These are phyloP conservation scores for Kurtzmaniella quercitrusa DNA, from an alignment of 1,139 yeast species.

Conservation along the genomic window DNA sequence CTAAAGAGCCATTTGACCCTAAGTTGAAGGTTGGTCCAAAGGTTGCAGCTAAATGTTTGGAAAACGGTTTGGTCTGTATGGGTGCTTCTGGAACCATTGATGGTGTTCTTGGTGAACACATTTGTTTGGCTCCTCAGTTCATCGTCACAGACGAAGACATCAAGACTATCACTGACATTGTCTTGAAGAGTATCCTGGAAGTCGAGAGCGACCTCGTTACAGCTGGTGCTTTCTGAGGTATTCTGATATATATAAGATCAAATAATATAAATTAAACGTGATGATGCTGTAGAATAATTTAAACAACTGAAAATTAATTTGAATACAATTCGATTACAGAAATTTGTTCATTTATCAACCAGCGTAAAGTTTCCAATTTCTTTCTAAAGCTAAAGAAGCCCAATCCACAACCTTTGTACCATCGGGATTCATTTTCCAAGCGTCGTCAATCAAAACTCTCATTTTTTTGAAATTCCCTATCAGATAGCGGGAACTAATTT, in stretches of 20 bases:
- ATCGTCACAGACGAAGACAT: slow-evolving; percentile 42
- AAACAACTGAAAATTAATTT: no score
- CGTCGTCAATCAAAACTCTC: slow-evolving; percentile 21
- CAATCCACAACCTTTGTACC: slow-evolving; percentile 28
- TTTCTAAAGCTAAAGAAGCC: slow-evolving; percentile 15
- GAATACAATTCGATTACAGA: no score
- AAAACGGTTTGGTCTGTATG: slow-evolving; percentile 42
- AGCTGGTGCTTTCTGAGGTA: slow-evolving; percentile 1
- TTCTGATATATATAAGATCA: no score
- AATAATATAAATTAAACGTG: no score
- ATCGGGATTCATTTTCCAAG: slow-evolving; percentile 26
- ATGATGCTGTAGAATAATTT: no score
- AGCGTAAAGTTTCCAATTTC: slow-evolving; percentile 1
- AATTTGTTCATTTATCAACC: no score
- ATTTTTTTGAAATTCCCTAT: slow-evolving; percentile 25
- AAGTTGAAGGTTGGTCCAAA: slow-evolving; percentile 26
- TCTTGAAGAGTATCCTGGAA: slow-evolving; percentile 1
- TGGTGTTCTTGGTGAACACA: slow-evolving; percentile 43
- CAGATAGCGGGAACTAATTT: slow-evolving; percentile 17
- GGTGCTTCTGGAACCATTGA: slow-evolving; percentile 42
- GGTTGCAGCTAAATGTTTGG: slow-evolving; percentile 31
- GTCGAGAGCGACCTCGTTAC: background rate
- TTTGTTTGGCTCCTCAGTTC: slow-evolving; percentile 49
- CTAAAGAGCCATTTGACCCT: slow-evolving; percentile 44
- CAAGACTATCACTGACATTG: slow-evolving; percentile 27